phyloP scores from a whole-genome alignment of 495 filamentous ascomycete genomes.

The Podospora conica region DNA sequence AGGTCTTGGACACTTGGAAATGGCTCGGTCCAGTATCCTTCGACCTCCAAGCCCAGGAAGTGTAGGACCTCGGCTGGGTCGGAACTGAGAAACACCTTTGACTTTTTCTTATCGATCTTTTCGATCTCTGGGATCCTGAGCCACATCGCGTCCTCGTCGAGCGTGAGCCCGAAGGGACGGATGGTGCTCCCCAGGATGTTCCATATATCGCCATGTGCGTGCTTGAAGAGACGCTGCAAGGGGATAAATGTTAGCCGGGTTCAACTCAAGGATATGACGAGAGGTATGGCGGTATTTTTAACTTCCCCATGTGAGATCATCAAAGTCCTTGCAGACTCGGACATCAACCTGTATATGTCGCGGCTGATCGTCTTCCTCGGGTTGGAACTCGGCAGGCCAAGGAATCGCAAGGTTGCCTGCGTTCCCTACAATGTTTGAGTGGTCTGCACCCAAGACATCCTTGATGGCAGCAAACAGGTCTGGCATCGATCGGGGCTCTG shows the following conservation, averaged over 20 bases:
- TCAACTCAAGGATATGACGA: background rate
- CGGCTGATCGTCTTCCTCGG: background rate
- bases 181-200: slow-evolving; percentile 58
- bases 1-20: slow-evolving; percentile 50
- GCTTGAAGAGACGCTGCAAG: slow-evolving; percentile 46
- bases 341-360: slow-evolving; percentile 60
- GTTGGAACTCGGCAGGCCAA: slow-evolving; percentile 33
- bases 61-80: slow-evolving; percentile 47
- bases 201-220: slow-evolving; percentile 60
- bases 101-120: slow-evolving; percentile 43
- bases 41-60: slow-evolving; percentile 52
- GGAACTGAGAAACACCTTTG: slow-evolving; percentile 50
- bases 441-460: slow-evolving; percentile 27
- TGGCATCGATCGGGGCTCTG: background rate
- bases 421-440: slow-evolving; percentile 17
- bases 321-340: slow-evolving; percentile 38
- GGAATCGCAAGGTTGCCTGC: slow-evolving; percentile 45
- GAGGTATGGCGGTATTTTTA: background rate
- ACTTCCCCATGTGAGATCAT: slow-evolving; percentile 48
- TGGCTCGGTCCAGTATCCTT: slow-evolving; percentile 33
- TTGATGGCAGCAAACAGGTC: slow-evolving; percentile 19
- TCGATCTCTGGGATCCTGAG: slow-evolving; percentile 61
- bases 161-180: slow-evolving; percentile 55
- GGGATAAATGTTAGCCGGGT: background rate
- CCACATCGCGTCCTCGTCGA: slow-evolving; percentile 53